Percentiles rank a stretch among this genome's conserved stretches.
phyloP scores from a whole-genome alignment of 2,329 filamentous ascomycete genomes.

The Tothia fuscella region DNA sequence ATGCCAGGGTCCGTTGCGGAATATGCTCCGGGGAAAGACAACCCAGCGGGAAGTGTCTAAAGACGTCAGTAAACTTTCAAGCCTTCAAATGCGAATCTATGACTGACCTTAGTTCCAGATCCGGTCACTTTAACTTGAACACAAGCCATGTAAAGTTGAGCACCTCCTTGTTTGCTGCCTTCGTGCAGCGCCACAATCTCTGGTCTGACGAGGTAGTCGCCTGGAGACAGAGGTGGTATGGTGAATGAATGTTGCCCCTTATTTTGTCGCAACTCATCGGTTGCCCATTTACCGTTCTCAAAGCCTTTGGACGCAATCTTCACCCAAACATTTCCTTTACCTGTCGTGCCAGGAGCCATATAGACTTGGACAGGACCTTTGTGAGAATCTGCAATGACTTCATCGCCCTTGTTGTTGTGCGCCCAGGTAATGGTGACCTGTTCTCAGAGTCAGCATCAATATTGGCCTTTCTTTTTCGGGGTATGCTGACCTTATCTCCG shows the following conservation, averaged over 20 bases:
- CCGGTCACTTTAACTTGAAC: conserved; percentile 29
- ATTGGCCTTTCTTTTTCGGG: background rate
- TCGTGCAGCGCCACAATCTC: conserved; percentile 36
- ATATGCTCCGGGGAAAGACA: conserved; percentile 35
- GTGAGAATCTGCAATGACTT: conserved; percentile 43
- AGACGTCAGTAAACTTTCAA: no score
- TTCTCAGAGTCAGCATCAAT: background rate
- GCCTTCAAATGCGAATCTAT: no score
- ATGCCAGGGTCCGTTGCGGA: conserved; percentile 27
- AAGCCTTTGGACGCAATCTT: conserved; percentile 32
- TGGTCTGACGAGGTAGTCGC: conserved; percentile 31
- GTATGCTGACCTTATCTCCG: conserved; percentile 38
- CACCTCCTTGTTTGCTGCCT: conserved; percentile 23
- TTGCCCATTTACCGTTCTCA: conserved; percentile 24
- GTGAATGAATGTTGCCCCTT: conserved; percentile 26
- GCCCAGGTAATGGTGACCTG: conserved; percentile 34
- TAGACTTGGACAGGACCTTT: conserved; percentile 41
- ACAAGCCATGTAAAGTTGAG: conserved; percentile 35
- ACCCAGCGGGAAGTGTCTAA: conserved; percentile 25
- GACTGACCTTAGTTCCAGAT: conserved; percentile 17
- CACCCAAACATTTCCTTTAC: conserved; percentile 41
- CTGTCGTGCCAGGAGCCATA: conserved; percentile 35
- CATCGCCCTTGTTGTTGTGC: conserved; percentile 38
- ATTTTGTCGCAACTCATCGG: conserved; percentile 7
- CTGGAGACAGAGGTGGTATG: conserved; percentile 27